Percentiles rank a stretch among this genome's conserved stretches.
Evolutionary conservation across 1,139 yeast species (phyloP).

Genomic region (Blastobotrys elegans): DNA sequence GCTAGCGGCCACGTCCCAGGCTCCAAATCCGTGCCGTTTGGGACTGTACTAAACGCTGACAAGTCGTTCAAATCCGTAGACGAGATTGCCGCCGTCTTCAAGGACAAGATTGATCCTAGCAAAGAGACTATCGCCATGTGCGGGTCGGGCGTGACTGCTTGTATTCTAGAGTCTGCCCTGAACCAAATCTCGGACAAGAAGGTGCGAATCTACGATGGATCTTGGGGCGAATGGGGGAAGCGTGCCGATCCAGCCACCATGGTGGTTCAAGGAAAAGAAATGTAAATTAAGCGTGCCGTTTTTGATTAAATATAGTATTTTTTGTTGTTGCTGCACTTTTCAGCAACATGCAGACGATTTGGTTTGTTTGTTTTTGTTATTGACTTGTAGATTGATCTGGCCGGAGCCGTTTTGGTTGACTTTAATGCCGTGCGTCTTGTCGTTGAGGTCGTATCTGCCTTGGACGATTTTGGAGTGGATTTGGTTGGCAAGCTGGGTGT

Average conservation of each 20-base stretch:
- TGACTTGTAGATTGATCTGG: conserved; percentile 19
- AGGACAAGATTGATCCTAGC: conserved; percentile 43
- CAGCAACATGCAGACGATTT: conserved; percentile 3
- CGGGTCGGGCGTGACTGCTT: conserved; percentile 95
- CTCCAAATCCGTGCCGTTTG: conserved; percentile 71
- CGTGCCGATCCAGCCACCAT: conserved; percentile 28
- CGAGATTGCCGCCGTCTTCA: conserved; percentile 46
- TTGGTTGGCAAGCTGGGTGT: conserved; percentile 78
- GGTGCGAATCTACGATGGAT: conserved; percentile 82
- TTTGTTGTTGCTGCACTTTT: not conserved
- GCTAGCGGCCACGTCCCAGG: conserved; percentile 88
- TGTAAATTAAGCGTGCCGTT: too few relatives aligned
- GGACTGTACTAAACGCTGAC: conserved; percentile 46
- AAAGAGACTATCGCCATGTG: conserved; percentile 67
- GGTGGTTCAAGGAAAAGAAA: conserved; percentile 23
- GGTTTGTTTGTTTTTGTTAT: not conserved
- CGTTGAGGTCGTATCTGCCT: conserved; percentile 32
- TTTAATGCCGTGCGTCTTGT: conserved; percentile 30
- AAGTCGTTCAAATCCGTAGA: conserved; percentile 46
- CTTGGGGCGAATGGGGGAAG: conserved; percentile 67
- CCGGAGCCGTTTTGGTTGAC: conserved; percentile 19
- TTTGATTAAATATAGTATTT: not conserved
- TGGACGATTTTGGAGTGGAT: conserved; percentile 33
- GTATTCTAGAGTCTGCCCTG: conserved; percentile 68
- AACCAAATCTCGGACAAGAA: conserved; percentile 46